Base-by-base conservation (phyloP, 176 grass and related monocot genomes). In the Cenchrus purpureus region DNA sequence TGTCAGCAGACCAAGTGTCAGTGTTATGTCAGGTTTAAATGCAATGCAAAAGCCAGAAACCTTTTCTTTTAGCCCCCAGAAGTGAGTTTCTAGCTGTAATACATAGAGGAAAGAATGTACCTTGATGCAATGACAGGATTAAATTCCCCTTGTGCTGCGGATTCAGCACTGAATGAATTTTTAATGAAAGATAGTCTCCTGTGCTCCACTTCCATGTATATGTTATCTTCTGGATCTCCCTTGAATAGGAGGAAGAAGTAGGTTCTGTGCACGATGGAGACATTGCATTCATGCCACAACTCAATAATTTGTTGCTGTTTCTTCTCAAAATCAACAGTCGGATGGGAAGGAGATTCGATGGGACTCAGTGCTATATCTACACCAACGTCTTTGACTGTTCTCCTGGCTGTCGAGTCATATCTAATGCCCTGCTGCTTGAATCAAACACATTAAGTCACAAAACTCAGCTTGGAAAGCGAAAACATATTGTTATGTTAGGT, bases 211-310 rank as follows among this genome's bases (percentile, higher is more conserved):
- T 95, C 91, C 89, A 96, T 86, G 86, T 99, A 99, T 63, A 99
- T 87, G 28, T 87, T 86, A 45, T 99, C 97, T 37, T 86, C 83
- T 12, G 90, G 88, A 60, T 99, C 97, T 29, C 97, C 97, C 73
- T 92, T 94, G 90, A 99, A 99, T 54, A 99, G 91, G 25, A 99
- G 86, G 78, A 96, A 94, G 79, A 99, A 95, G 76, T 92, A 95
- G 45, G 91, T 88, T 31, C 97, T 86, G 79, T 96, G 97, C 49
- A 89, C 90, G 10, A 96, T 77, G 48, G 97, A 87, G n/a, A 92
- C 91, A 43, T 92, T 90, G 90, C 93, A 99, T 14, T 82, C 69
- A 0, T 99, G 88, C 97, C 97, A 99, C 74, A 96, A 82, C 71
- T 96, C 88, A 46, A 99, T 86, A 66, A 99, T 91, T 14, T 94